Evolutionary conservation across 2,329 filamentous ascomycete genomes (phyloP), one percentile per base, ranked within the genome.

Genomic region (Didymosphaeria variabile): DNA sequence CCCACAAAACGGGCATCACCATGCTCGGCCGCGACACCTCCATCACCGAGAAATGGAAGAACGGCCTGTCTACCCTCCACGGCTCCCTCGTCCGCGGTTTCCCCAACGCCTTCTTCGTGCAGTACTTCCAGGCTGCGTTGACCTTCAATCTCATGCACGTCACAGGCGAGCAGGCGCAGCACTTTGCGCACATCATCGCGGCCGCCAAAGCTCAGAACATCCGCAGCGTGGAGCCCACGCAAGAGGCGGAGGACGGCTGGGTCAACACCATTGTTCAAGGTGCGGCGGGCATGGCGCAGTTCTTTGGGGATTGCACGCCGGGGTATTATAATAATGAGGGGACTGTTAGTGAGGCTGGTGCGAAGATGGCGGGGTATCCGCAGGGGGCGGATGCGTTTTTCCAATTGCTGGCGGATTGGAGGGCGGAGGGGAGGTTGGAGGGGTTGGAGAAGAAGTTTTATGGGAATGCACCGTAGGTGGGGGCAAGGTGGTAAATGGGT

Each of bases 61-160:
- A 79, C 0, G 84, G 83, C 0, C 68, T 82, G 0, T 67, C 76
- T 0, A 88, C 86, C 0, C 77, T 88, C 0, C 86, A 88, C 70
- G 87, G 85, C 21, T 61, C 62, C 9, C 55, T 63, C 13, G 60
- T 63, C 34, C 42, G 54, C 40, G 58, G 65, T 45, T 69, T 69
- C 38, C 66, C 67, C 23, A 71, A 71, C 45, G 61, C 67, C 38
- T 69, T 71, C 56, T 57, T 67, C 32, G 61, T 62, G 13, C 63
- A 65, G 26, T 61, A 60, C 13, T 65, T 57, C 60, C 68, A 70
- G 45, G 65, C 55, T 3, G 51, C 63, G 1, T 42, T 42, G 15
- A 61, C 46, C 29, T 59, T 62, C 5, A 69, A 64, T 46, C 49
- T 64, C 34, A 38, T 69, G 7, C 65, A 65, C 58, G 60, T 46